These are phyloP conservation scores for Pinus albicaulis DNA, from an alignment of 75 land plant genomes.

Conservation along the genomic window DNA sequence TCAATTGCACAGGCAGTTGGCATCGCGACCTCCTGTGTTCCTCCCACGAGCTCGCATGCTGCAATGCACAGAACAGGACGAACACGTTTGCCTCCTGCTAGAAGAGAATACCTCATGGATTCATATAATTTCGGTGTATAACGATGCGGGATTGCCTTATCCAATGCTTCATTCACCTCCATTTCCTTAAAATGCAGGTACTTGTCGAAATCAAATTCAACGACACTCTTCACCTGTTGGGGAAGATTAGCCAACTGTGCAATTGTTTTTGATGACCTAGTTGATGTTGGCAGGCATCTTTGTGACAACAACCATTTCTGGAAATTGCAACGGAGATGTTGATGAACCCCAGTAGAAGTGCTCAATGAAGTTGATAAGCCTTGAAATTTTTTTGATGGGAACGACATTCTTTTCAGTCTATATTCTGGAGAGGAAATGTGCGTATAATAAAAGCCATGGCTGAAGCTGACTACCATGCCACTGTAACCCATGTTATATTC, in stretches of 20 bases:
- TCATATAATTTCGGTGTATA: constrained; percentile 16
- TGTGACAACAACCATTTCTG: background rate
- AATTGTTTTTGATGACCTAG: background rate
- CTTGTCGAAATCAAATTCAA: constrained; percentile 16
- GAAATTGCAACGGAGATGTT: background rate
- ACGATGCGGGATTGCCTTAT: constrained; percentile 10
- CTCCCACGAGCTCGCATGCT: constrained; percentile 68
- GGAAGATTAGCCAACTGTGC: background rate
- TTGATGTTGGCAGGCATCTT: background rate
- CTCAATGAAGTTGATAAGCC: background rate
- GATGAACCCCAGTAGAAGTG: background rate
- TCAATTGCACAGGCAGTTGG: constrained; percentile 62
- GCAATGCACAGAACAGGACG: constrained; percentile 70
- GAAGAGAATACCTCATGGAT: constrained; percentile 31
- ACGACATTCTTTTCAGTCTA: background rate
- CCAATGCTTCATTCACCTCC: constrained; percentile 23
- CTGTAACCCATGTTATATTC: constrained; percentile 6
- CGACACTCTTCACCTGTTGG: background rate
- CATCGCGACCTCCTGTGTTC: constrained; percentile 39
- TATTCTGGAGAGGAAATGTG: background rate
- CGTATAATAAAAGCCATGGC: background rate
- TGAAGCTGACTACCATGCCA: background rate
- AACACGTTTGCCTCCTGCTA: constrained; percentile 21
- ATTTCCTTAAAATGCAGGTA: constrained; percentile 25
- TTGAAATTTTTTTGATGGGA: background rate